These are phyloP conservation scores for Conringia planisiliqua DNA, from an alignment of 345 rosid genomes.

Conservation along the genomic window DNA sequence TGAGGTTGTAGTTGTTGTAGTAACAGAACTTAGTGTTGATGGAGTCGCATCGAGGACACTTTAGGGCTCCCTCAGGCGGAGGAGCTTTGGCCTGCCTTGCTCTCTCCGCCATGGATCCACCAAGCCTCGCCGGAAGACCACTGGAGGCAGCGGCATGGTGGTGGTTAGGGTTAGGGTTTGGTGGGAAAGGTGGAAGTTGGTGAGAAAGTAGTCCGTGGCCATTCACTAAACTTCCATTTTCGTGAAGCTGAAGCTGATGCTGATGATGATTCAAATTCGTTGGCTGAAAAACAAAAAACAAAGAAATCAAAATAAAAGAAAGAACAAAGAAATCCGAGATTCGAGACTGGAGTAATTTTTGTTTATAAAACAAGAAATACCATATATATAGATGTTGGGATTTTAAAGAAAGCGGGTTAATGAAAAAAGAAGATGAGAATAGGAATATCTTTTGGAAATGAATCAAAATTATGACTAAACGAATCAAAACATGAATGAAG, in stretches of 20 bases:
- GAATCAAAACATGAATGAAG: conserved; percentile 21
- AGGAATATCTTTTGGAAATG: conserved; percentile 50
- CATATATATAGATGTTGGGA: conserved; percentile 24
- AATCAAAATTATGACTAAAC: conserved; percentile 31
- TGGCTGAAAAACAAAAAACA: conserved; percentile 30
- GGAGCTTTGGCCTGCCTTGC: conserved; percentile 58
- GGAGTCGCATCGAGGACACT: conserved; percentile 80
- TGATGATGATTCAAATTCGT: conserved; percentile 35
- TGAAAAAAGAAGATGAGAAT: conserved; percentile 50
- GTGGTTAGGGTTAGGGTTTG: conserved; percentile 34
- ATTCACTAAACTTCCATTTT: conserved; percentile 32
- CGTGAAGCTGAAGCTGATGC: conserved; percentile 25
- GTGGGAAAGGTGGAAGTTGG: conserved; percentile 48
- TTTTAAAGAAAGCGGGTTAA: conserved; percentile 35
- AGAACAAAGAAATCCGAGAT: background rate
- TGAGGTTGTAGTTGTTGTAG: conserved; percentile 75
- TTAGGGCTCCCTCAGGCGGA: conserved; percentile 53
- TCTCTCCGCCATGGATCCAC: conserved; percentile 71
- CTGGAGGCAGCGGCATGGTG: conserved; percentile 28
- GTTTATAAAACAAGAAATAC: conserved; percentile 14
- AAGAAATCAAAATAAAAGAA: conserved; percentile 6
- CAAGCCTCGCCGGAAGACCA: conserved; percentile 34
- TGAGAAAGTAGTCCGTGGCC: conserved; percentile 28
- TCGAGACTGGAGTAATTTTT: background rate
- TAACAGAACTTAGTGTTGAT: conserved; percentile 82